Conservation (phyloP, 163 green algal species). For the Volvox carteri region DNA sequence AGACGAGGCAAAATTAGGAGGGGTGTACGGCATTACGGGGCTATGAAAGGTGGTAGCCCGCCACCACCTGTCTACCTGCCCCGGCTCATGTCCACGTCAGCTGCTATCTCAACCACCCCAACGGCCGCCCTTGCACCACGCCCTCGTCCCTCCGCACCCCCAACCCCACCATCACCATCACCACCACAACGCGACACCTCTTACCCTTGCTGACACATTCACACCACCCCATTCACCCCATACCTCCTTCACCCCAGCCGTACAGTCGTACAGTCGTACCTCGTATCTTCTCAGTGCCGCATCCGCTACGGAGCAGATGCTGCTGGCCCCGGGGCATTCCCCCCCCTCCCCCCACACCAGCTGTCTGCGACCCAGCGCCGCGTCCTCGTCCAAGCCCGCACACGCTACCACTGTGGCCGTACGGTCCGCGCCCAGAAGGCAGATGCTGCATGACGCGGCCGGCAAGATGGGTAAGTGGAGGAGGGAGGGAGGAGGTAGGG, state of each 20-base stretch:
- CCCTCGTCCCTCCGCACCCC: not conserved
- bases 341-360: not conserved
- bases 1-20: not conserved
- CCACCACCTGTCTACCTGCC: too few relatives aligned
- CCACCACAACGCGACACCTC: not conserved
- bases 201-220: not conserved
- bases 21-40: not conserved
- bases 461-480: not conserved
- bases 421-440: not conserved
- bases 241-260: not conserved
- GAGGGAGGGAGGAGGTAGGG: not conserved
- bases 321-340: not conserved
- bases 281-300: not conserved
- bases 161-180: not conserved
- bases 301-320: not conserved
- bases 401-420: constrained; percentile 19
- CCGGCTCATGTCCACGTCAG: too few relatives aligned
- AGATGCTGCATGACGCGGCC: not conserved
- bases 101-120: not conserved
- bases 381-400: constrained; percentile 4
- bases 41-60: not conserved
- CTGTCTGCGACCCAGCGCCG: not conserved
- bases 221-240: not conserved
- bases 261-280: not conserved
- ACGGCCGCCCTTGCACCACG: not conserved